Percentiles rank a stretch among this genome's conserved stretches.
These are phyloP conservation scores for Aspergillus quadrilineatus DNA, from an alignment of 2,329 filamentous ascomycete species.

Conservation along the genomic window DNA sequence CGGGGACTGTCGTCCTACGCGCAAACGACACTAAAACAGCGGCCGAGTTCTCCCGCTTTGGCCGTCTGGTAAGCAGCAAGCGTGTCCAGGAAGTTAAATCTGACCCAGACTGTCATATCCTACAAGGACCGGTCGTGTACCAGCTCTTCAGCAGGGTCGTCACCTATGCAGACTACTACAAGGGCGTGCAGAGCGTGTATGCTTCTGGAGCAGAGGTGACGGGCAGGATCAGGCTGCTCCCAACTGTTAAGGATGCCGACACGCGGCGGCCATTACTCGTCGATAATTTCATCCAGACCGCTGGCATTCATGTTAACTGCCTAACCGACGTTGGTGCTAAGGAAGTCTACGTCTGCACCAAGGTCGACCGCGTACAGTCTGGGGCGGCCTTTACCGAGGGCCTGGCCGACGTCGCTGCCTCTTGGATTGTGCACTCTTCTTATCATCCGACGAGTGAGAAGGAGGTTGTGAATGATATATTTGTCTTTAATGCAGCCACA, in stretches of 20 bases:
- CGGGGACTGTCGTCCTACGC: too few relatives aligned
- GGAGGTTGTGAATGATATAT: background rate
- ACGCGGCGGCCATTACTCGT: background rate
- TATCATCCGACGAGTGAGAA: background rate
- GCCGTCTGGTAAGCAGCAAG: background rate
- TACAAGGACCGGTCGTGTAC: background rate
- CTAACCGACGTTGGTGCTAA: constrained; percentile 21
- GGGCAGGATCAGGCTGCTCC: background rate
- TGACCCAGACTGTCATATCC: background rate
- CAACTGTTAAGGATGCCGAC: background rate
- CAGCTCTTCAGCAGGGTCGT: background rate
- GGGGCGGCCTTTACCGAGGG: too few relatives aligned
- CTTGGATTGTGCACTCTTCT: constrained; percentile 1
- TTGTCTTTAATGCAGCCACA: background rate
- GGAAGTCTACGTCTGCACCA: constrained; percentile 30
- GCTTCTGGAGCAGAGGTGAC: background rate
- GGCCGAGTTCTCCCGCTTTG: background rate
- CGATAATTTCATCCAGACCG: constrained; percentile 34
- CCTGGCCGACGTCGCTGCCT: too few relatives aligned
- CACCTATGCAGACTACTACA: constrained; percentile 2
- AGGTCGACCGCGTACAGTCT: background rate
- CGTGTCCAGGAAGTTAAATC: background rate
- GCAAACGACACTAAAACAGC: background rate
- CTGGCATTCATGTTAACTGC: constrained; percentile 32
- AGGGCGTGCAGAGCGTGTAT: background rate